phyloP scores from a whole-genome alignment of 2,329 filamentous ascomycete species.

The Graphilbum sp. region DNA sequence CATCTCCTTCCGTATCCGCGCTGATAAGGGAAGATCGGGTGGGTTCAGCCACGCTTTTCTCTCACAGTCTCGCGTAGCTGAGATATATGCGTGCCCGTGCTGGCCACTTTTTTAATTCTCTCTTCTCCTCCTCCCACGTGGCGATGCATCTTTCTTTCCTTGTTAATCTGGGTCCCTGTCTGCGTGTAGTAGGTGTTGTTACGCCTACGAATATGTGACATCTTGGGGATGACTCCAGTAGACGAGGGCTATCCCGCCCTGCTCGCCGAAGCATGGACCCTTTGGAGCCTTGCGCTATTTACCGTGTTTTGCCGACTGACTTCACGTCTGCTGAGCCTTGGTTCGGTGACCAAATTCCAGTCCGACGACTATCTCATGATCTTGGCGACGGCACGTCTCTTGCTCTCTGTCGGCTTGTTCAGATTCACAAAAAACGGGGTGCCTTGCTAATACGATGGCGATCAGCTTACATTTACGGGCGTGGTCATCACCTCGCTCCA shows the following conservation, averaged over 20 bases:
- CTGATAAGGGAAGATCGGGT: too few species aligned
- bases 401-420: neutral
- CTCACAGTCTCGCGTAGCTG: too few species aligned
- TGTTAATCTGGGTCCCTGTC: too few species aligned
- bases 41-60: too few species aligned
- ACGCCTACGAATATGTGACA: too few species aligned
- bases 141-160: too few species aligned
- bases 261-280: conserved; percentile 8
- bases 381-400: conserved; percentile 25
- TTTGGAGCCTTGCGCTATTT: conserved; percentile 9
- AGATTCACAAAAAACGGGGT: neutral
- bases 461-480: conserved; percentile 19
- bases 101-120: too few species aligned
- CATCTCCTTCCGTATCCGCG: too few species aligned
- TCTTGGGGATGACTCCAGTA: neutral
- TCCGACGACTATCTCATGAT: conserved; percentile 42
- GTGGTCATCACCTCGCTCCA: conserved; percentile 25
- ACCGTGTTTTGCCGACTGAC: conserved; percentile 7
- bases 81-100: too few species aligned
- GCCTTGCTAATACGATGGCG: neutral
- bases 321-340: conserved; percentile 21
- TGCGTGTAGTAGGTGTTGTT: too few species aligned
- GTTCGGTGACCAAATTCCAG: conserved; percentile 29
- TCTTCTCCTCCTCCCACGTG: too few species aligned
- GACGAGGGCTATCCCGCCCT: neutral